These are phyloP conservation scores for Halteria grandinella DNA, from an alignment of 73 alveolate species.

Conservation along the genomic window DNA sequence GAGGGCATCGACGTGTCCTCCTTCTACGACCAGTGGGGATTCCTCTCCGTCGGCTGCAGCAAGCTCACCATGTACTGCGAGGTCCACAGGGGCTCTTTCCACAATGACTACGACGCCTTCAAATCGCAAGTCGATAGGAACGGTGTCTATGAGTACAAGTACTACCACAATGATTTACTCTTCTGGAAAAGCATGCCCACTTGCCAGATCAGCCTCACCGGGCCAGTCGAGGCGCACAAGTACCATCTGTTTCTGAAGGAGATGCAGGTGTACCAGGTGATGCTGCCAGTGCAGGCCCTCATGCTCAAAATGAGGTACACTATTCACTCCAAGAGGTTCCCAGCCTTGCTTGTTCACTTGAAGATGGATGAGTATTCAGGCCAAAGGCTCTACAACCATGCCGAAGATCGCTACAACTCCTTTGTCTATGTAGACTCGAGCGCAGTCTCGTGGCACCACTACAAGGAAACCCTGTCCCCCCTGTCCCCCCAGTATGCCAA, in stretches of 20 bases:
- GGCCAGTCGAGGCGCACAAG: constrained; percentile 3
- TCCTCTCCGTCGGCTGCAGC: constrained; percentile 15
- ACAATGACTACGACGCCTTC: background rate
- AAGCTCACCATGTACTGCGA: constrained; percentile 10
- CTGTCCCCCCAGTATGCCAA: background rate
- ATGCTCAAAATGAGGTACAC: background rate
- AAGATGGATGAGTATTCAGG: constrained; percentile 55
- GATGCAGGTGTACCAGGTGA: background rate
- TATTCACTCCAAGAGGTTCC: background rate
- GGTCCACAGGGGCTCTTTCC: constrained; percentile 10
- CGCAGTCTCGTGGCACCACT: constrained; percentile 2
- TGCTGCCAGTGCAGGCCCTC: background rate
- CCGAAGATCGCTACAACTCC: background rate
- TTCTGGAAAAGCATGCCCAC: background rate
- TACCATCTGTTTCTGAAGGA: constrained; percentile 18
- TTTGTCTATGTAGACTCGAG: background rate
- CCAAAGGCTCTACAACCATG: constrained; percentile 14
- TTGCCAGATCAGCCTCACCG: background rate
- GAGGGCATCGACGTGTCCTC: background rate
- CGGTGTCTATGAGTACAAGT: too few species aligned
- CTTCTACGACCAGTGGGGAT: constrained; percentile 12
- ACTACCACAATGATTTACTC: too few species aligned
- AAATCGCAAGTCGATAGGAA: too few species aligned
- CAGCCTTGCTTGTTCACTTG: constrained; percentile 15
- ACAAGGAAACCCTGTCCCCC: background rate